phyloP scores from a whole-genome alignment of 2,329 filamentous ascomycete genomes.

The Ceratocystis lukuohia region DNA sequence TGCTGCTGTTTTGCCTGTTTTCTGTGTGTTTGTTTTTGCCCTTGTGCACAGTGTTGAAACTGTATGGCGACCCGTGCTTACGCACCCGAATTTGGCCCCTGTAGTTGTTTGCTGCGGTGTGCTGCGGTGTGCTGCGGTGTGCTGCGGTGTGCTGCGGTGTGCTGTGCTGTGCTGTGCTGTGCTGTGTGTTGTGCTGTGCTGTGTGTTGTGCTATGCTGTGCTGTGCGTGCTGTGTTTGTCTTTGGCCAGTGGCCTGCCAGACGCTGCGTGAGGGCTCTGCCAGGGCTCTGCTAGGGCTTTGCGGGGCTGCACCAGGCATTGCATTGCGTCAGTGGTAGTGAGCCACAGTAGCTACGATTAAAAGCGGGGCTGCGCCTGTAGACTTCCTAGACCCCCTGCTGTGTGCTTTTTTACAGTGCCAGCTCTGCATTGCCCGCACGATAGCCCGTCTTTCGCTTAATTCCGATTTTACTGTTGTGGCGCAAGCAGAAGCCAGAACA shows the following conservation, averaged over 20 bases:
- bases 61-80: background rate
- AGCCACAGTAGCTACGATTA: background rate
- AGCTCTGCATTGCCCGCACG: background rate
- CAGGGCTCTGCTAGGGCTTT: too few species aligned
- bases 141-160: background rate
- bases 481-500: background rate
- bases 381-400: background rate
- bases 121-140: background rate
- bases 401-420: background rate
- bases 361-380: background rate
- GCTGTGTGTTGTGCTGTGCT: background rate
- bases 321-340: background rate
- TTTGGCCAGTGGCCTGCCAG: background rate
- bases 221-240: background rate
- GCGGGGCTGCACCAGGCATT: background rate
- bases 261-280: background rate
- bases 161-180: too few species aligned
- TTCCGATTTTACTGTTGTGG: constrained; percentile 1
- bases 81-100: too few species aligned
- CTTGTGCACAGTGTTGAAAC: background rate
- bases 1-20: background rate
- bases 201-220: too few species aligned
- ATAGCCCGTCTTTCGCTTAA: background rate
- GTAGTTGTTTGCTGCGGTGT: background rate
- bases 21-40: background rate